Evolutionary conservation across 768 basidiomycete genomes (phyloP).

Genomic region (Chiua virens): DNA sequence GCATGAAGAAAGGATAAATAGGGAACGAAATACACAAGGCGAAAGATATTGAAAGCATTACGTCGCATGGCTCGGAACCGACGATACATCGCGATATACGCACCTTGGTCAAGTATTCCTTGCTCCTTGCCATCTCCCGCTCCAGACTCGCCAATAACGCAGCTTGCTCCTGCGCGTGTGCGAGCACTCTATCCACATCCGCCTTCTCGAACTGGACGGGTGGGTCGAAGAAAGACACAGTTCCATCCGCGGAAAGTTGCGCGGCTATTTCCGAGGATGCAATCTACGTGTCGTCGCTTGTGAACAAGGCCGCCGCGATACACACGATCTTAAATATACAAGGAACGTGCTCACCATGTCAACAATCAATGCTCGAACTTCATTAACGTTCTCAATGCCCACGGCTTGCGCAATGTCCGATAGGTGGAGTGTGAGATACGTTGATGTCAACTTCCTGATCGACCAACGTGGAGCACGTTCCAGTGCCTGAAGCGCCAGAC

Average conservation of each 20-base stretch:
- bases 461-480: slow-evolving; percentile 74
- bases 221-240: slow-evolving; percentile 73
- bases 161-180: slow-evolving; percentile 50
- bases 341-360: slow-evolving; percentile 70
- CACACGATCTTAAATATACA: neutral
- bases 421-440: slow-evolving; percentile 77
- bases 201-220: slow-evolving; percentile 55
- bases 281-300: slow-evolving; percentile 45
- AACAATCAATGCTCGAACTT: slow-evolving; percentile 58
- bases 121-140: slow-evolving; percentile 51
- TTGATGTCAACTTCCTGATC: slow-evolving; percentile 76
- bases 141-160: slow-evolving; percentile 23
- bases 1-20: too few relatives aligned
- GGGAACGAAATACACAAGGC: neutral
- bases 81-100: slow-evolving; percentile 1
- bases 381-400: slow-evolving; percentile 46
- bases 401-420: slow-evolving; percentile 61
- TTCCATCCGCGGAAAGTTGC: slow-evolving; percentile 62
- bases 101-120: slow-evolving; percentile 75
- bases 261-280: slow-evolving; percentile 70
- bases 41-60: neutral
- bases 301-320: neutral
- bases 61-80: neutral
- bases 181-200: slow-evolving; percentile 61
- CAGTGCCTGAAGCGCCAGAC: slow-evolving; percentile 66